phyloP scores from a whole-genome alignment of 1,139 yeast genomes.

The Kazachstania sp. region DNA sequence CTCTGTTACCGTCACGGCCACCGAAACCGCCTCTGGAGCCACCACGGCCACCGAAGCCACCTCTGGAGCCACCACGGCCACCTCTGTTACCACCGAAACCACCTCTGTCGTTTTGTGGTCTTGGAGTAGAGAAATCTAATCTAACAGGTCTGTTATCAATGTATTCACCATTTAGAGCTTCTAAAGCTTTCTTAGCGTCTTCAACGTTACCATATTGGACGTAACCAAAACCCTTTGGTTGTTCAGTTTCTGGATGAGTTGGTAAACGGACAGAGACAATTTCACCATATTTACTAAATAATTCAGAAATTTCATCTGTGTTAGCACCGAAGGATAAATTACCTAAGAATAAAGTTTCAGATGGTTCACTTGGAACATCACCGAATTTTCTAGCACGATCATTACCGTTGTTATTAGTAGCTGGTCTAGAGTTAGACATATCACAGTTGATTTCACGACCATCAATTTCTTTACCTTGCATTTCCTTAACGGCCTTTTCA shows the following conservation, averaged over 20 bases:
- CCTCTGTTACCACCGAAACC: constrained; percentile 29
- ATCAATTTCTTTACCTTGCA: constrained; percentile 90
- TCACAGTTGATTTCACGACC: constrained; percentile 96
- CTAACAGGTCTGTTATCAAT: constrained; percentile 91
- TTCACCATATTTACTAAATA: constrained; percentile 70
- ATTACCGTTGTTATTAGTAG: constrained; percentile 35
- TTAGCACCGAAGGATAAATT: constrained; percentile 85
- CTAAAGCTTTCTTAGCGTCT: constrained; percentile 85
- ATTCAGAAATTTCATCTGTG: constrained; percentile 64
- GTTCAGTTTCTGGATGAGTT: constrained; percentile 97
- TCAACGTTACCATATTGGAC: constrained; percentile 82
- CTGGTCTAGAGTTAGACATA: constrained; percentile 79
- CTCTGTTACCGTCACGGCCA: constrained; percentile 26
- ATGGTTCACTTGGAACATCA: constrained; percentile 82
- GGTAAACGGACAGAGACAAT: constrained; percentile 89
- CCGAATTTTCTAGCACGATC: constrained; percentile 87
- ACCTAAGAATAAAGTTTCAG: constrained; percentile 93
- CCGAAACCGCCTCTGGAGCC: constrained; percentile 35
- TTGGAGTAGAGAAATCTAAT: constrained; percentile 90
- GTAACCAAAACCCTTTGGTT: constrained; percentile 98
- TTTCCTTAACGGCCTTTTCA: constrained; percentile 76
- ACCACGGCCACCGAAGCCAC: too few species aligned
- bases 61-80: constrained; percentile 31
- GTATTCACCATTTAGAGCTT: constrained; percentile 80
- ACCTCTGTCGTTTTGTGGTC: constrained; percentile 41